These are phyloP conservation scores for Exophiala oligosperma DNA, from an alignment of 2,329 filamentous ascomycete genomes.

Conservation along the genomic window DNA sequence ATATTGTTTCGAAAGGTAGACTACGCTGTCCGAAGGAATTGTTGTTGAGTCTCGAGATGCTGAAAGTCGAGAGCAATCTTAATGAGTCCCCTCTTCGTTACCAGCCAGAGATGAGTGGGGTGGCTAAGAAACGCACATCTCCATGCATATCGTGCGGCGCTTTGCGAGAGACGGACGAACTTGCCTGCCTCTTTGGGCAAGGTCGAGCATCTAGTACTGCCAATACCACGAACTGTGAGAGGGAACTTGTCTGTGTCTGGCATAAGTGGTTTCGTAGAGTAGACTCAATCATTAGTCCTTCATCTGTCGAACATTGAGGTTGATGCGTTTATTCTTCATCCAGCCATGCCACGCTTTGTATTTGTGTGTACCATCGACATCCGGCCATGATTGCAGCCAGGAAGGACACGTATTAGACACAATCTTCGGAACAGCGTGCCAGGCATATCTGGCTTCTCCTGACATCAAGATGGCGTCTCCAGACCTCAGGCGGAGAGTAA, in stretches of 20 bases:
- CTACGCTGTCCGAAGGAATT: too few species aligned
- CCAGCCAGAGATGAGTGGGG: background rate
- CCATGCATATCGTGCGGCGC: background rate
- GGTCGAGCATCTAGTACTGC: background rate
- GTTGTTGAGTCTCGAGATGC: too few species aligned
- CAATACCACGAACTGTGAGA: background rate
- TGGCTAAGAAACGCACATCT: background rate
- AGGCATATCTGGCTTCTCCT: constrained; percentile 77
- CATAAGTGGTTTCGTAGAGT: too few species aligned
- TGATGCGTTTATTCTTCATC: constrained; percentile 86
- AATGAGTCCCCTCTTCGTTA: too few species aligned
- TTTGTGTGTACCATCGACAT: constrained; percentile 39
- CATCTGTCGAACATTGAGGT: constrained; percentile 93
- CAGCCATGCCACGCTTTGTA: constrained; percentile 77
- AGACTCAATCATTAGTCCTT: background rate
- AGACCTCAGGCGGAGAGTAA: constrained; percentile 66
- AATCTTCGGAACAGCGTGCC: constrained; percentile 93
- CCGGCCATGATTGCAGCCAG: constrained; percentile 75
- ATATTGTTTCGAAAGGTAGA: background rate
- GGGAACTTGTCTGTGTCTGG: background rate
- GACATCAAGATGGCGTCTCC: constrained; percentile 93
- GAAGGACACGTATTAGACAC: constrained; percentile 74
- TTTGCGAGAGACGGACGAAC: background rate
- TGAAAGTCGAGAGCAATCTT: too few species aligned
- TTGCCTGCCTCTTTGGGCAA: background rate